phyloP scores from a whole-genome alignment of 306 rosid species.

The Cicer bijugum region DNA sequence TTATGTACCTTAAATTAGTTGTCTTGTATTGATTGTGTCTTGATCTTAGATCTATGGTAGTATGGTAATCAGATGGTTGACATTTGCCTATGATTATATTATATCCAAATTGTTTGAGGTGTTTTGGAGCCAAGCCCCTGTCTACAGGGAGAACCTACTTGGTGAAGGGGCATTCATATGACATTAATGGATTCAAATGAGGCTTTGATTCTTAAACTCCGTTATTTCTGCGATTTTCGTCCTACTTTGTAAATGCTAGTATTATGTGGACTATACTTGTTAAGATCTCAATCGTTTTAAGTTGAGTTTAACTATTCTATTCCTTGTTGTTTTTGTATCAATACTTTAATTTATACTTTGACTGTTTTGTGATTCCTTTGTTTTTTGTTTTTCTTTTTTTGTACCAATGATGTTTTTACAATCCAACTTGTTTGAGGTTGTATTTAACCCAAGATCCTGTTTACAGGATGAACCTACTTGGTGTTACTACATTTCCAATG shows the following conservation, averaged over 20 bases:
- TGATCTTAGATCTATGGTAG: too few species aligned
- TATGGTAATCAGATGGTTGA: background rate
- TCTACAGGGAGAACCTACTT: conserved; percentile 71
- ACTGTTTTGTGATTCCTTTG: background rate
- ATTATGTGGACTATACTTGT: too few species aligned
- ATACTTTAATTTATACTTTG: too few species aligned
- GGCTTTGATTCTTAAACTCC: background rate
- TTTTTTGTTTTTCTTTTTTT: background rate
- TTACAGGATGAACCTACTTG: conserved; percentile 57
- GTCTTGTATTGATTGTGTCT: too few species aligned
- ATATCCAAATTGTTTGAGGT: conserved; percentile 42
- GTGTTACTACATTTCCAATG: conserved; percentile 52
- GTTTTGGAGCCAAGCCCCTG: conserved; percentile 61
- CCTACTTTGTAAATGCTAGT: too few species aligned
- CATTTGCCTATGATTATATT: conserved; percentile 45
- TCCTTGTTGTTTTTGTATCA: too few species aligned
- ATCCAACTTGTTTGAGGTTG: conserved; percentile 62
- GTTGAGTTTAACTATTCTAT: too few species aligned
- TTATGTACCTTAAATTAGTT: too few species aligned
- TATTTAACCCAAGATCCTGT: conserved; percentile 51
- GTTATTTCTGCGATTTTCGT: too few species aligned
- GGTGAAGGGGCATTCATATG: conserved; percentile 58
- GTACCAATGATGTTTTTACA: conserved; percentile 36
- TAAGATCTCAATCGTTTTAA: too few species aligned
- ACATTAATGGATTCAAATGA: conserved; percentile 48